A percentile compares a stretch with the other conserved stretches of the same genome.
These are phyloP conservation scores for Talaromyces nanjingensis DNA, from an alignment of 495 filamentous ascomycete genomes.

Conservation along the genomic window DNA sequence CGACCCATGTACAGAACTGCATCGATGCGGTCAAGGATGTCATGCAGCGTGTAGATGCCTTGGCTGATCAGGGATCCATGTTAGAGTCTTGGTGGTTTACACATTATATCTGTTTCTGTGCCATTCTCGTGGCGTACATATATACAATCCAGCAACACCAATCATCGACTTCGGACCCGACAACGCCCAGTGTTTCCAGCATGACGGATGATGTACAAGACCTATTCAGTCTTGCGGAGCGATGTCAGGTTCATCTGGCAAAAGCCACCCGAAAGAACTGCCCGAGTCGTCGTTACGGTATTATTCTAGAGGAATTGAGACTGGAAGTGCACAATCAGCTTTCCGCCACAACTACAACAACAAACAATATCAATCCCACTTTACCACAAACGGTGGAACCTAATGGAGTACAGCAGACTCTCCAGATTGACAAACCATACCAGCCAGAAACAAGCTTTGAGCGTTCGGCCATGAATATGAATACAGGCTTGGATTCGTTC, in stretches of 20 bases:
- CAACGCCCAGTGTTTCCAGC: conserved; percentile 15
- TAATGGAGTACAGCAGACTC: background rate
- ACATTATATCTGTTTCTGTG: conserved; percentile 48
- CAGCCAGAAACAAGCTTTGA: conserved; percentile 3
- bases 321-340: conserved; percentile 36
- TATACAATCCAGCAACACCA: conserved; percentile 46
- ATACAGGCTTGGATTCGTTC: conserved; percentile 15
- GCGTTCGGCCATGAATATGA: conserved; percentile 9
- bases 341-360: conserved; percentile 10
- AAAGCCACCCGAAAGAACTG: conserved; percentile 43
- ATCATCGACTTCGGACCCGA: conserved; percentile 17
- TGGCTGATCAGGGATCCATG: conserved; percentile 32
- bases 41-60: conserved; percentile 30
- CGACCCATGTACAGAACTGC: conserved; percentile 34
- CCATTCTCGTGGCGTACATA: conserved; percentile 48
- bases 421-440: conserved; percentile 10
- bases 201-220: conserved; percentile 18
- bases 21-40: conserved; percentile 36
- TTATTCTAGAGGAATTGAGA: conserved; percentile 42
- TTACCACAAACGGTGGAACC: background rate
- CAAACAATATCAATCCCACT: conserved; percentile 9
- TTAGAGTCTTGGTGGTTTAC: conserved; percentile 46
- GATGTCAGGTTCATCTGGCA: conserved; percentile 41
- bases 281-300: conserved; percentile 45
- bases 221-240: conserved; percentile 36